phyloP scores from a whole-genome alignment of 1,284 basidiomycete genomes.

The Peniophora sp. region DNA sequence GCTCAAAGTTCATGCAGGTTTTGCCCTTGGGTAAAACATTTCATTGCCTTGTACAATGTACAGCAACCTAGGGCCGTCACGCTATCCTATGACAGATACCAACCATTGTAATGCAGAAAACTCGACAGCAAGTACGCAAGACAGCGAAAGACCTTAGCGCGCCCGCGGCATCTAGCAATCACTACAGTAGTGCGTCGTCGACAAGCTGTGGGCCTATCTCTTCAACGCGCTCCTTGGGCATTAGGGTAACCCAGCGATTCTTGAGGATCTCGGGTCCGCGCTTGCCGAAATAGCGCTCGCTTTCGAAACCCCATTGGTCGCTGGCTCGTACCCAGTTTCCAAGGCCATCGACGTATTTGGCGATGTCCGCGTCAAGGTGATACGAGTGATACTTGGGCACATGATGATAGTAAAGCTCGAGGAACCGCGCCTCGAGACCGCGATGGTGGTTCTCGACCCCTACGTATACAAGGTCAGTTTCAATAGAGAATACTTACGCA shows the following conservation, averaged over 20 bases:
- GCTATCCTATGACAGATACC: too few relatives aligned
- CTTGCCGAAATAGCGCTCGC: slow-evolving; percentile 33
- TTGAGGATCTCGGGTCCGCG: slow-evolving; percentile 22
- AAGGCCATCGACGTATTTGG: slow-evolving; percentile 28
- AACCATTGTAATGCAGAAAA: too few relatives aligned
- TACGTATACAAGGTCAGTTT: too few relatives aligned
- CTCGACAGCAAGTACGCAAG: too few relatives aligned
- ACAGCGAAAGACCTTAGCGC: too few relatives aligned
- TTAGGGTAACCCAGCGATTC: slow-evolving; percentile 15
- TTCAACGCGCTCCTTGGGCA: slow-evolving; percentile 12
- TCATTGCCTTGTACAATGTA: too few relatives aligned
- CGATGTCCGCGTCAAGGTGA: slow-evolving; percentile 22
- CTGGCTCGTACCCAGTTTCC: slow-evolving; percentile 36
- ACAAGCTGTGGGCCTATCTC: slow-evolving; percentile 12
- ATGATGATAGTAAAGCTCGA: slow-evolving; percentile 14
- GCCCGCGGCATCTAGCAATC: too few relatives aligned
- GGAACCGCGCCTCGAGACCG: slow-evolving; percentile 19
- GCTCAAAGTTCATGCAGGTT: too few relatives aligned
- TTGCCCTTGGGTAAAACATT: too few relatives aligned
- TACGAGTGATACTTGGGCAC: slow-evolving; percentile 25
- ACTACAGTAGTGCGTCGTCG: background rate
- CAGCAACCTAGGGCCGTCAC: too few relatives aligned
- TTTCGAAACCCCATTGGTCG: slow-evolving; percentile 34
- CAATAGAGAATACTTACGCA: too few relatives aligned
- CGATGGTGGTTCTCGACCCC: slow-evolving; percentile 5